Evolutionary conservation across 345 rosid species (phyloP), one percentile per base, ranked within the genome.

Genomic region (Rhizophora apiculata): DNA sequence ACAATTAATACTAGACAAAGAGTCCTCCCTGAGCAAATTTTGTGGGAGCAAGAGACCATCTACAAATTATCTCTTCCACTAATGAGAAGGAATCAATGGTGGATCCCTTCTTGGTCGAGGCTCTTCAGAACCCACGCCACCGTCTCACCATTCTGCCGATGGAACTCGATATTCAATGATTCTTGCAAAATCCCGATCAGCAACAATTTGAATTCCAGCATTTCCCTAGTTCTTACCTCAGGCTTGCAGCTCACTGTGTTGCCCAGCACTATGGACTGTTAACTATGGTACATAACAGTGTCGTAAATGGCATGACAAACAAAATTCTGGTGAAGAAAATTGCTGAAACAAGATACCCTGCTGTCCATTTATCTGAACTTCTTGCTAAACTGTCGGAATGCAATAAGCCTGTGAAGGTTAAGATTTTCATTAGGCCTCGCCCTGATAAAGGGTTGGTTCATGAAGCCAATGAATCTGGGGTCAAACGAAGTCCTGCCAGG

Each of bases 81-180:
- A 49, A 52, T 51, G 86, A 78, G 5, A 87, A 82, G 82, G 96
- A 88, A 73, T 82, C 88, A 67, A 82, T 79, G 86, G 93, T 94
- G 52, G 98, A 94, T 85, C 89, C 96, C 70, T 94, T 94, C 83
- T 76, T 94, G 68, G 89, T 94, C 58, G 98, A 94, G 85, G 96
- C 97, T 74, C 95, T 94, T 43, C 96, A 86, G 73, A 90, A 90
- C 68, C 91, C 96, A 72, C 97, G 97, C 71, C 98, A 92, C 60
- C 99, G 99, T 70, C 98, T 93, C 80, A 89, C 96, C 81, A 84
- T 91, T 79, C 63, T 94, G 78, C 82, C 97, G 63, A 91, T 94
- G 96, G 97, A 94, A 62, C 88, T 91, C 46, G 96, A 93, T 80
- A 84, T 88, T 75, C 96, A 79, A 85, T 87, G 85, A 79, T 91